Percentiles rank a stretch among this genome's conserved stretches.
Evolutionary conservation across 1,284 basidiomycete genomes (phyloP).

Genomic region (Ganoderma sinense): DNA sequence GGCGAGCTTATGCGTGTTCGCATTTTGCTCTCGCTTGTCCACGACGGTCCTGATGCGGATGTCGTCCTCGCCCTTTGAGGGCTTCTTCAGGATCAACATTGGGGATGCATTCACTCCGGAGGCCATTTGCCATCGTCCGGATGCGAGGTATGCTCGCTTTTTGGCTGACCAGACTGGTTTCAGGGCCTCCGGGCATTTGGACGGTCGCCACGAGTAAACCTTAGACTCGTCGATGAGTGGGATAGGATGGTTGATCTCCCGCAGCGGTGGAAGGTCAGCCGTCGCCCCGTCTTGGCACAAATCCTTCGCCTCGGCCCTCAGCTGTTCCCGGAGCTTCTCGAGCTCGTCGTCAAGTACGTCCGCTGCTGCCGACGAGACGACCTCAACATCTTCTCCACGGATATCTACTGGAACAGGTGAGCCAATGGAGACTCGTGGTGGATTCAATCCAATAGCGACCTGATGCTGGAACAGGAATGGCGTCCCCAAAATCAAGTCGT

Average conservation of each 20-base stretch:
- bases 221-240: slow-evolving; percentile 44
- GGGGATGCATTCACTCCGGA: too few relatives aligned
- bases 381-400: slow-evolving; percentile 17
- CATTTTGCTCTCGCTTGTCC: slow-evolving; percentile 32
- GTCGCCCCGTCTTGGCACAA: too few relatives aligned
- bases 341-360: slow-evolving; percentile 29
- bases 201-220: slow-evolving; percentile 40
- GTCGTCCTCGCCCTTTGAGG: too few relatives aligned
- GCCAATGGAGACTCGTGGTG: not conserved
- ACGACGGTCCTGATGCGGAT: too few relatives aligned
- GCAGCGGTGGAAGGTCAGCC: slow-evolving; percentile 12
- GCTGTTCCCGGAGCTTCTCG: too few relatives aligned
- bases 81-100: too few relatives aligned
- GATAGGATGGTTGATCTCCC: slow-evolving; percentile 46
- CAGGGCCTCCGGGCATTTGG: slow-evolving; percentile 39
- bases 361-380: slow-evolving; percentile 21
- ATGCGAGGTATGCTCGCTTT: slow-evolving; percentile 35
- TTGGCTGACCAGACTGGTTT: slow-evolving; percentile 37
- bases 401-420: slow-evolving; percentile 11
- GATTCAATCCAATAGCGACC: slow-evolving; percentile 1
- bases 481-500: slow-evolving; percentile 11
- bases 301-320: too few relatives aligned
- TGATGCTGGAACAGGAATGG: slow-evolving; percentile 12
- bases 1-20: slow-evolving; percentile 36
- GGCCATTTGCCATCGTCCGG: not conserved